These are phyloP conservation scores for Colletotrichum camelliae DNA, from an alignment of 2,329 filamentous ascomycete genomes.

Conservation along the genomic window DNA sequence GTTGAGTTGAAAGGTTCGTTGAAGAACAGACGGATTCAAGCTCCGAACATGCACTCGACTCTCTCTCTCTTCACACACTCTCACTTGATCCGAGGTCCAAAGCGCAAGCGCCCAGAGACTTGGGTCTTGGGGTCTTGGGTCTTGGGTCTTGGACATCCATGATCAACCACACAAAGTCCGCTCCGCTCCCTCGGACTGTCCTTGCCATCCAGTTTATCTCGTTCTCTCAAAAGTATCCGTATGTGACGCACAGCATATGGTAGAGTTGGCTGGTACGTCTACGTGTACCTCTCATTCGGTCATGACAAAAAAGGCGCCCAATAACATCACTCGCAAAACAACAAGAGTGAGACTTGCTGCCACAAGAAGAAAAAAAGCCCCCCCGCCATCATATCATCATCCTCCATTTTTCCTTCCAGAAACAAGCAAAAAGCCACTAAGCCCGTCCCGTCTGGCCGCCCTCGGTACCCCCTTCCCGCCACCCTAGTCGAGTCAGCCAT, in stretches of 20 bases:
- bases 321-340: background rate
- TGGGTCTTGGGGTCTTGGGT: background rate
- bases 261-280: background rate
- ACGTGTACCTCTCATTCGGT: background rate
- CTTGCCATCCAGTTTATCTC: background rate
- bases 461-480: background rate
- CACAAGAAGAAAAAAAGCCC: background rate
- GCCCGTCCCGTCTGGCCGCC: background rate
- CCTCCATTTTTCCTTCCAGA: background rate
- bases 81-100: background rate
- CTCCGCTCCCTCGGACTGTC: background rate
- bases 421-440: background rate
- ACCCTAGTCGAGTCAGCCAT: constrained; percentile 10
- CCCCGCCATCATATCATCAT: background rate
- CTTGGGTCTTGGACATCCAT: background rate
- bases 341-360: background rate
- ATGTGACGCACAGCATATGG: background rate
- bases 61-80: background rate
- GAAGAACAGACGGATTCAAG: background rate
- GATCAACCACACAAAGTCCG: background rate
- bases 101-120: background rate
- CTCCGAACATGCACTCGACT: background rate
- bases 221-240: background rate
- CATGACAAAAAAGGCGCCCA: background rate
- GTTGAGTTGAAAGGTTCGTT: background rate